A percentile compares a stretch with the other conserved stretches of the same genome.
phyloP scores from a whole-genome alignment of 768 basidiomycete genomes.

The Strobilomyces echinocephalus region DNA sequence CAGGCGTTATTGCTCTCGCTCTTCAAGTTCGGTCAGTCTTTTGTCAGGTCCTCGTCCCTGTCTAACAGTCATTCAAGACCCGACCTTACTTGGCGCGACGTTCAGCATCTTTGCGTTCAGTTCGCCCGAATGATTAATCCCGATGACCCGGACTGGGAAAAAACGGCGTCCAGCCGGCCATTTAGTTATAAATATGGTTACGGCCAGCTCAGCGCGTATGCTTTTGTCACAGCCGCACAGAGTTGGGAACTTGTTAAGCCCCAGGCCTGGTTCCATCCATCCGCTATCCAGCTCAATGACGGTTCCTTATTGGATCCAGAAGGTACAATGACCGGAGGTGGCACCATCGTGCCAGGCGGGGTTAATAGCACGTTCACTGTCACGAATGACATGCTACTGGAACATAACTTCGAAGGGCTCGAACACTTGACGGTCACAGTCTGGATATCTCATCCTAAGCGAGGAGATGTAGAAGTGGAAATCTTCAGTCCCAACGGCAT shows the following conservation, averaged over 20 bases:
- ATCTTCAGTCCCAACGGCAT: constrained; percentile 81
- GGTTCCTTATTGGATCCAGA: constrained; percentile 49
- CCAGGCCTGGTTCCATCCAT: constrained; percentile 83
- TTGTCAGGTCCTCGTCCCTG: constrained; percentile 1
- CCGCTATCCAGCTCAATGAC: constrained; percentile 60
- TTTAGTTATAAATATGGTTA: constrained; percentile 96
- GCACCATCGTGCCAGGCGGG: constrained; percentile 61
- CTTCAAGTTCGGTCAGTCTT: constrained; percentile 70
- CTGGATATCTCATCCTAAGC: constrained; percentile 81
- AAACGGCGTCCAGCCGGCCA: constrained; percentile 45
- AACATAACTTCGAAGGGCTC: constrained; percentile 78
- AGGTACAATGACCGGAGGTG: constrained; percentile 54
- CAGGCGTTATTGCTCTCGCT: constrained; percentile 88
- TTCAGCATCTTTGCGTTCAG: constrained; percentile 83
- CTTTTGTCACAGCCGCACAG: constrained; percentile 75
- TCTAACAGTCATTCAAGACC: constrained; percentile 48
- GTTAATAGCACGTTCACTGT: constrained; percentile 60
- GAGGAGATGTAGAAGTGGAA: constrained; percentile 94
- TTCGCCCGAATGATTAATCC: constrained; percentile 76
- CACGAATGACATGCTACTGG: constrained; percentile 58
- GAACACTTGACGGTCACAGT: constrained; percentile 93
- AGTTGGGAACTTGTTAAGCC: constrained; percentile 88
- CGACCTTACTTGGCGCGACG: constrained; percentile 93
- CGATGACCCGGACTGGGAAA: constrained; percentile 93
- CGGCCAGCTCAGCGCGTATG: constrained; percentile 80